Conservation (phyloP, 257 asterid genomes). For the Lantana camara region DNA sequence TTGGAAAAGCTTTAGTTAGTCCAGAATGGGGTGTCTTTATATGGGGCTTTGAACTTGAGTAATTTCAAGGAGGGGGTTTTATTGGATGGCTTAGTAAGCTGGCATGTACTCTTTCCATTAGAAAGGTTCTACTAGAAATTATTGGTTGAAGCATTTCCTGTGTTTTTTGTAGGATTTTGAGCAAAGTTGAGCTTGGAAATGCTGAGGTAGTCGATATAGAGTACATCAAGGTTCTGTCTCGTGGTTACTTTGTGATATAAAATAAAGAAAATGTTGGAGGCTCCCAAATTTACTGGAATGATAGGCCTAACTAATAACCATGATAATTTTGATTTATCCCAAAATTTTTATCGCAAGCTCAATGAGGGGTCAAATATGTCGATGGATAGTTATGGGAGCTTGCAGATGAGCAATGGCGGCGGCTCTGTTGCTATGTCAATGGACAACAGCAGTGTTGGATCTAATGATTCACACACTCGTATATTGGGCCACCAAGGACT, state of each 20-base stretch:
- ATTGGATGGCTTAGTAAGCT: background rate
- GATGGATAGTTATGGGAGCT: conserved; percentile 80
- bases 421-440: conserved; percentile 91
- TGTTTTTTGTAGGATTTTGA: conserved; percentile 31
- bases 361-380: conserved; percentile 93
- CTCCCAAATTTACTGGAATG: conserved; percentile 75
- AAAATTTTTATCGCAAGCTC: conserved; percentile 83
- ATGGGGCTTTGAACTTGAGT: background rate
- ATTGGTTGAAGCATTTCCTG: conserved; percentile 4
- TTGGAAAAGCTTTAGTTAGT: background rate
- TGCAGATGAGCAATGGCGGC: conserved; percentile 91
- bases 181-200: conserved; percentile 35
- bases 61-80: background rate
- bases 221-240: conserved; percentile 31
- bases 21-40: background rate
- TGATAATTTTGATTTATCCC: conserved; percentile 70
- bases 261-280: conserved; percentile 74
- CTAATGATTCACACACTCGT: conserved; percentile 82
- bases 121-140: background rate
- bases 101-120: background rate
- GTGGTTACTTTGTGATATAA: conserved; percentile 18
- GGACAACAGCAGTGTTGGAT: conserved; percentile 92
- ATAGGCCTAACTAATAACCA: conserved; percentile 74
- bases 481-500: conserved; percentile 88
- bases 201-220: conserved; percentile 48